These are phyloP conservation scores for Phytopythium litorale DNA, from an alignment of 352 stramenopile genomes.

Conservation along the genomic window DNA sequence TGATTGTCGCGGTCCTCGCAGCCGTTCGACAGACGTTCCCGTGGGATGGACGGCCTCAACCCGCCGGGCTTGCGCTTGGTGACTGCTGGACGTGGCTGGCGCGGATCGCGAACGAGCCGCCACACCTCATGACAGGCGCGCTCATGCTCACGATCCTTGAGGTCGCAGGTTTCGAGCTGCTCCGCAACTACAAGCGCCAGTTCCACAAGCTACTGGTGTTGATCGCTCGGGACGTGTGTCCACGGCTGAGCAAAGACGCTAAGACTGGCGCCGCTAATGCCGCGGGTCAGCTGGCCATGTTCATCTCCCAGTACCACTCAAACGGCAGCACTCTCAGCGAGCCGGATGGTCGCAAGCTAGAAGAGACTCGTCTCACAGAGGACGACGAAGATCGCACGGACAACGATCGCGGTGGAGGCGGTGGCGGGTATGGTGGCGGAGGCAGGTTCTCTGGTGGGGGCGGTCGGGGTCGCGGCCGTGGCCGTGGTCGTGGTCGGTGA, in stretches of 20 bases:
- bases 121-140: conserved; percentile 64
- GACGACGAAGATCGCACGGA: conserved; percentile 71
- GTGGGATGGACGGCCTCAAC: conserved; percentile 50
- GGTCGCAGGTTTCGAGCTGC: conserved; percentile 67
- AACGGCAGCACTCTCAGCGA: conserved; percentile 54
- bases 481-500: conserved; percentile 13
- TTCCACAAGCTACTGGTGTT: conserved; percentile 78
- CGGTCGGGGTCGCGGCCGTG: conserved; percentile 30
- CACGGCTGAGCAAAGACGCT: conserved; percentile 62
- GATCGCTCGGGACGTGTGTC: conserved; percentile 60
- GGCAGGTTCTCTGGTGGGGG: conserved; percentile 7
- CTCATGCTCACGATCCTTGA: conserved; percentile 74
- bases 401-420: conserved; percentile 19
- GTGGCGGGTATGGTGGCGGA: conserved; percentile 10
- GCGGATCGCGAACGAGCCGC: conserved; percentile 62
- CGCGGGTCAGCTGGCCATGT: conserved; percentile 65
- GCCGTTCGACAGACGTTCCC: conserved; percentile 67
- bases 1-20: conserved; percentile 64
- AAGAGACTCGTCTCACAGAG: conserved; percentile 64
- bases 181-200: conserved; percentile 61
- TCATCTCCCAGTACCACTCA: conserved; percentile 65
- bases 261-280: conserved; percentile 76
- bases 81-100: conserved; percentile 77
- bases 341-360: conserved; percentile 55
- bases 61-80: conserved; percentile 45